Base-by-base conservation (phyloP, 371 early-diverging fungal species). In the Mucor velutinosus region DNA sequence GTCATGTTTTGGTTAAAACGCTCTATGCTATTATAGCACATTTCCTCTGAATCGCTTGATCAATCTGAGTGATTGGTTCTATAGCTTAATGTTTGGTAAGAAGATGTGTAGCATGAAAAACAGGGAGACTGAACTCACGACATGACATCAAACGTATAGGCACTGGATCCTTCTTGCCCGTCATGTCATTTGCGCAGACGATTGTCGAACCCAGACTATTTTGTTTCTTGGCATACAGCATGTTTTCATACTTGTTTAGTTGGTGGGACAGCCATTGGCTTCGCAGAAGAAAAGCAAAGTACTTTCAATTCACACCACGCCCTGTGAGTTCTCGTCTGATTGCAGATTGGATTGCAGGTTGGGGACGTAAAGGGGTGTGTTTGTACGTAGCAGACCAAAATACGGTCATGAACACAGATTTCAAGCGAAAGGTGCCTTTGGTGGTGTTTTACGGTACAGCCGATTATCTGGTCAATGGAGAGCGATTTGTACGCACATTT, bases 181-280 rank as follows among this genome's bases (percentile, higher is more conserved):
- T 86, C 47, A 88, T 86, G 86, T 69, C 64, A 0, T 7, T 71
- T 25, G 80, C 82, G 2, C 85, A 83, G 55, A 25, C 49, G 14
- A 21, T 74, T 3, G 60, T 70, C 15, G 69, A 77, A 23, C 74
- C 75, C 1, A 67, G 30, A 4, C 6, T 79, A 14, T 77, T 78
- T 33, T 57, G 68, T 30, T 60, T 67, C 12, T 71, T 88, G 14
- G 82, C 81, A 0, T 88, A 87, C 65, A 77, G 79, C 63, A 81
- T 86, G 83, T 88, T 87, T 67, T 73, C 83, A 15, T 87, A 80
- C 60, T 66, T 88, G 17, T 88, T 88, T 64, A 66, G 72, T 25
- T 88, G 89, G 88, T 82, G 78, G 74, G 89, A 88, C 68, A 70
- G 70, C 37, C 82, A 88, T 61, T 88, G 89, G 89, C 58, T 84